Conservation (phyloP, 2,329 filamentous ascomycete species). For the Tolypocladium endophyticum region DNA sequence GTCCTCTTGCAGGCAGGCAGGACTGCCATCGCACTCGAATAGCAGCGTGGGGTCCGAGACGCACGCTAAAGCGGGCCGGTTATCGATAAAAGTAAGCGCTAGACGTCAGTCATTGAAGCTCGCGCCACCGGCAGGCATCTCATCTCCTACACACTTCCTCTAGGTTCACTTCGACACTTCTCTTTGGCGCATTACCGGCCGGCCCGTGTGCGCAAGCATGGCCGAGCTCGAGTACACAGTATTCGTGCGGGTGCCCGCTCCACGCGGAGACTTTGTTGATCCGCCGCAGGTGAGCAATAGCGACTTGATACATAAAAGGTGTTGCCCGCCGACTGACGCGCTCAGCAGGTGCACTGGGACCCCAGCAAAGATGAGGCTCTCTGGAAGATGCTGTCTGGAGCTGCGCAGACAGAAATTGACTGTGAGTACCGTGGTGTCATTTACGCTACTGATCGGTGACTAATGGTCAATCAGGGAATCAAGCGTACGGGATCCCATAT, state of each 20-base stretch:
- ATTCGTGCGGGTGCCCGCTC: constrained; percentile 82
- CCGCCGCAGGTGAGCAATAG: constrained; percentile 59
- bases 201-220: constrained; percentile 14
- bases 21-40: background rate
- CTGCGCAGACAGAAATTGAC: constrained; percentile 74
- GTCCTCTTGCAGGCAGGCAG: too few relatives aligned
- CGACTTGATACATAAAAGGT: too few relatives aligned
- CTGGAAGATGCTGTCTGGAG: constrained; percentile 81
- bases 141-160: background rate
- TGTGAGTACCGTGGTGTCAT: constrained; percentile 45
- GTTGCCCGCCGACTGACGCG: background rate
- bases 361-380: constrained; percentile 74
- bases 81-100: too few relatives aligned
- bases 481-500: constrained; percentile 45
- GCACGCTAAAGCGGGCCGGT: constrained; percentile 2
- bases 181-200: background rate
- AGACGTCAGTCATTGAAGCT: too few relatives aligned
- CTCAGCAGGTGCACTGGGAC: constrained; percentile 71
- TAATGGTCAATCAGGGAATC: constrained; percentile 49
- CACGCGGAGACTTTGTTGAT: constrained; percentile 78
- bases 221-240: constrained; percentile 58
- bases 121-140: background rate
- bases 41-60: background rate
- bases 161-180: background rate
- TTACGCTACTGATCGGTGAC: background rate